These are phyloP conservation scores for Hypomontagnella submonticulosa DNA, from an alignment of 495 filamentous ascomycete species.

Conservation along the genomic window DNA sequence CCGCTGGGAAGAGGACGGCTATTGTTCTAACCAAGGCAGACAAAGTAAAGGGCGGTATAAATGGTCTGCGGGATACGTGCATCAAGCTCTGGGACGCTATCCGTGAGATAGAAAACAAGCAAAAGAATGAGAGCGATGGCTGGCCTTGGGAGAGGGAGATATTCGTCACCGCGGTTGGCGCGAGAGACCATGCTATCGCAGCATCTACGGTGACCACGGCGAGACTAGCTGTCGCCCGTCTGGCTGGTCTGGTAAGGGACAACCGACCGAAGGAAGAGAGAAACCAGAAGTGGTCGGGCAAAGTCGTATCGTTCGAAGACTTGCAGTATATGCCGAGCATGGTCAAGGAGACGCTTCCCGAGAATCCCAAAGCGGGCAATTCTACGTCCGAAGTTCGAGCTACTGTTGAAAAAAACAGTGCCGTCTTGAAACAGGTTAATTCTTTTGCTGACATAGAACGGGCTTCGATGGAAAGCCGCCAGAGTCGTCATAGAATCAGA, in stretches of 20 bases:
- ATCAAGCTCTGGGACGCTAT: slow-evolving; percentile 51
- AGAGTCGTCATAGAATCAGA: background rate
- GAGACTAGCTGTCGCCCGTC: slow-evolving; percentile 53
- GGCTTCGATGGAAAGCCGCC: slow-evolving; percentile 1
- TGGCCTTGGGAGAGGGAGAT: slow-evolving; percentile 60
- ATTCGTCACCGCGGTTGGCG: slow-evolving; percentile 60
- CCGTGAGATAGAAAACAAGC: slow-evolving; percentile 46
- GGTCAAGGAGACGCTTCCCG: background rate
- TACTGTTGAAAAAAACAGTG: background rate
- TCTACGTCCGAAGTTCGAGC: background rate
- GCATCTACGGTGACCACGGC: slow-evolving; percentile 48
- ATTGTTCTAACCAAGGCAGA: slow-evolving; percentile 89
- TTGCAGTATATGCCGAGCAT: slow-evolving; percentile 29
- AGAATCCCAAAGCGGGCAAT: background rate
- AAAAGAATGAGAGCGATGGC: slow-evolving; percentile 50
- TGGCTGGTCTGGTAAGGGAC: slow-evolving; percentile 53
- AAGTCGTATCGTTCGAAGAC: slow-evolving; percentile 46
- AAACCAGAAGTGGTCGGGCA: slow-evolving; percentile 42
- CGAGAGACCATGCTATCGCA: slow-evolving; percentile 32
- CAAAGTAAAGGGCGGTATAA: slow-evolving; percentile 49
- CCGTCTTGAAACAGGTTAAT: background rate
- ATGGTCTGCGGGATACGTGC: slow-evolving; percentile 52
- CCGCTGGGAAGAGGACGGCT: slow-evolving; percentile 73
- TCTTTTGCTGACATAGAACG: slow-evolving; percentile 28
- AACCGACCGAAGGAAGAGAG: slow-evolving; percentile 24